Conservation (phyloP, 371 early-diverging fungal species). For the Phascolomyces articulosus region DNA sequence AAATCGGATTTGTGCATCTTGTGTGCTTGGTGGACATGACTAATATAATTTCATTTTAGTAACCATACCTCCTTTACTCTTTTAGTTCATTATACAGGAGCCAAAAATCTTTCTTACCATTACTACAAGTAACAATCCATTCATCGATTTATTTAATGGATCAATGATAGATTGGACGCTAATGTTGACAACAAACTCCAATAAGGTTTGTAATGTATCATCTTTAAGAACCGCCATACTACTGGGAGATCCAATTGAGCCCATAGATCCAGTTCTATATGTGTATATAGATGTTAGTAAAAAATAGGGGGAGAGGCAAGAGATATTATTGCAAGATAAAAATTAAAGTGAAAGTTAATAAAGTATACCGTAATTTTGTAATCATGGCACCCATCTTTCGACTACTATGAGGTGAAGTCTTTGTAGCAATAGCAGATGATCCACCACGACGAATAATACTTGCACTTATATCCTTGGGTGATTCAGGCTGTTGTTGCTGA, state of each 20-base stretch:
- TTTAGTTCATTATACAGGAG: not conserved
- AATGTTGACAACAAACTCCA: conserved; percentile 61
- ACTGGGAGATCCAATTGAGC: not conserved
- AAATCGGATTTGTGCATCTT: conserved; percentile 46
- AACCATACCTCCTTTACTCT: too few relatives aligned
- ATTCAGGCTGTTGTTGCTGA: too few relatives aligned
- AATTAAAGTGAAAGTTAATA: not conserved
- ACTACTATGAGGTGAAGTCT: conserved; percentile 49
- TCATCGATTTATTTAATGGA: conserved; percentile 39
- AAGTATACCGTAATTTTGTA: conserved; percentile 9
- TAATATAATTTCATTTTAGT: too few relatives aligned
- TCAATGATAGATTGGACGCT: conserved; percentile 62
- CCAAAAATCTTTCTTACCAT: conserved; percentile 35
- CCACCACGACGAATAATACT: conserved; percentile 54
- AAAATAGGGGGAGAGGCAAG: not conserved
- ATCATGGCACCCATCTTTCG: conserved; percentile 32
- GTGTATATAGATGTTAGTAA: too few relatives aligned
- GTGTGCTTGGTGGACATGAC: conserved; percentile 43
- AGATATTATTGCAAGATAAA: not conserved
- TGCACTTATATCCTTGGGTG: not conserved
- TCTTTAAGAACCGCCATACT: conserved; percentile 20
- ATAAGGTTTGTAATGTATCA: conserved; percentile 39
- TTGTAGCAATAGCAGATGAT: conserved; percentile 41
- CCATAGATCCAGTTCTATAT: conserved; percentile 1
- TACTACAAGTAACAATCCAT: conserved; percentile 49